Conservation (phyloP, 257 asterid genomes). For the Striga asiatica region DNA sequence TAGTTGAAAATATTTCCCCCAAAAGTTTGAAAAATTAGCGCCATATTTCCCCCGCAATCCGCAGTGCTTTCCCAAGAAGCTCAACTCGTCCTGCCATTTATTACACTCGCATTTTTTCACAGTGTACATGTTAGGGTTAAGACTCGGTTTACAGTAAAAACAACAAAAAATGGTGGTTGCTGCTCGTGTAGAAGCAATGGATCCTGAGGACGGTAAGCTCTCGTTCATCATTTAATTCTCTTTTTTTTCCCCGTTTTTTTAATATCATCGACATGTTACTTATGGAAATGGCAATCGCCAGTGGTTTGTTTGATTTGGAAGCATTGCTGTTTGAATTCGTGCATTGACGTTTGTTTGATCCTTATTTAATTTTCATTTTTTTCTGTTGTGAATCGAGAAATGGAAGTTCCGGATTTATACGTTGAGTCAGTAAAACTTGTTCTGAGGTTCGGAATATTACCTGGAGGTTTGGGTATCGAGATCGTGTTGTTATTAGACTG, state of each 20-base stretch:
- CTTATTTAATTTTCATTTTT: neutral
- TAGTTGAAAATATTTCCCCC: neutral
- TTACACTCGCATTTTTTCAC: neutral
- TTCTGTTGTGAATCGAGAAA: neutral
- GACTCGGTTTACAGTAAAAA: neutral
- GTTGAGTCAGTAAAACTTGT: neutral
- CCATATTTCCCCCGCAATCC: neutral
- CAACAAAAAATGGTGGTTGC: slow-evolving; percentile 2
- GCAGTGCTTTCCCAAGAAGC: slow-evolving; percentile 13
- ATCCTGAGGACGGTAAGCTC: neutral
- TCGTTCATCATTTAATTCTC: neutral
- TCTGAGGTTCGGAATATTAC: neutral
- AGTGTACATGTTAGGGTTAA: slow-evolving; percentile 10
- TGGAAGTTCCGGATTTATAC: neutral
- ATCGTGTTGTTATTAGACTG: neutral
- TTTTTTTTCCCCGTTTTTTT: neutral
- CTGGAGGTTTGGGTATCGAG: neutral
- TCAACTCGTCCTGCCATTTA: neutral
- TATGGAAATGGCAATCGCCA: neutral
- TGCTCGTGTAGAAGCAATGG: slow-evolving; percentile 1
- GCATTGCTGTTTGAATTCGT: neutral
- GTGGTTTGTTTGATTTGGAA: neutral
- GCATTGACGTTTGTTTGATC: neutral
- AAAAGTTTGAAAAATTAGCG: slow-evolving; percentile 13
- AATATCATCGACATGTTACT: neutral